Evolutionary conservation across 148 eudicot genomes (phyloP), one percentile per base, ranked within the genome.

Genomic region (Camellia japonica): DNA sequence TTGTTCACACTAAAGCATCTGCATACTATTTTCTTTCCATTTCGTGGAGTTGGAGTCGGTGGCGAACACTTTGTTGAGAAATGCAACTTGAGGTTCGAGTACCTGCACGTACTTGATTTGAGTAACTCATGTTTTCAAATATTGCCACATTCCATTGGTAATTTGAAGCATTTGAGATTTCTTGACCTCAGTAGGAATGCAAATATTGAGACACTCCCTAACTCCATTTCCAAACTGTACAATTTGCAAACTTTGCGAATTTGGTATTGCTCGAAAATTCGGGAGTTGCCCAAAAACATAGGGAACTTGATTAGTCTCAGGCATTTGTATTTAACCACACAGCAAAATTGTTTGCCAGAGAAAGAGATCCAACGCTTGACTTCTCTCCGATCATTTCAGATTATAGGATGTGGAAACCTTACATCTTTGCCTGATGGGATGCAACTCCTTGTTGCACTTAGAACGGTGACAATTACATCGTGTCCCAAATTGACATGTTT

Each of bases 101-200:
- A 23, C 3, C 14, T 76, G 70, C 58, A 70, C 12, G 9, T 61
- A 5, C 46, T 76, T 23, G 41, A 63, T 62, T 3, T 76, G 1
- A 49, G 16, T 19, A 4, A 62, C 5, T 62, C 69, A 42, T 2
- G 15, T n/a, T 62, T 63, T 63, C 16, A 18, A 7, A 4, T n/a
- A 2, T 76, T 76, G 54, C n/a, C 79, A 46, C 16, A 67, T 46
- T 76, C 79, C 56, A 19, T 63, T 46, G 69, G 70, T 76, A 61
- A 18, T 59, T 44, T 75, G 52, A 76, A 76, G 58, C 79, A 62
- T 76, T 63, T 76, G 9, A 76, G 51, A 54, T 76, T 16, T 6
- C 69, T 76, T 59, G 23, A 63, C 51, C 2, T 76, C 16, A 38
- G 23, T 52, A 6, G 13, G 18, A 76, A 63, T n/a, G 14, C 4